Evolutionary conservation across 352 stramenopile genomes (phyloP), one percentile per base, ranked within the genome.

Genomic region (Pythium aristosporum): DNA sequence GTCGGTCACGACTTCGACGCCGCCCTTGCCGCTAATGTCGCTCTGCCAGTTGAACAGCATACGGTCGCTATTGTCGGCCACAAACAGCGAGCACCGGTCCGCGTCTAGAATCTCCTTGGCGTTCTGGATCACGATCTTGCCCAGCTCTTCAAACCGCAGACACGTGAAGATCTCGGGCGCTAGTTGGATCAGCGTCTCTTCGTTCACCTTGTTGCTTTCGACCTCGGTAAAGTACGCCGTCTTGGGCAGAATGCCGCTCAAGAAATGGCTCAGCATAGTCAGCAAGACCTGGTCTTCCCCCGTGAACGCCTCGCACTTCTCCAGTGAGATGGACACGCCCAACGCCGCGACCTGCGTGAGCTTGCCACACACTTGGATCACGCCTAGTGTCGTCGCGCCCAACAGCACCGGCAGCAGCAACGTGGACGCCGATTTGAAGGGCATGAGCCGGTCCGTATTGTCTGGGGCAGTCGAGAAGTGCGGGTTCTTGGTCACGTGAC

Each of bases 161-260:
- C 84, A 91, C 12, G 84, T 92, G 50, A 91, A 91, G 15, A 91
- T 92, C 74, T 90, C 80, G 2, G 81, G 80, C 0, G 81, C 81
- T 5, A 92, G 52, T 32, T 88, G 76, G 39, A 92, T 80, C 3
- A 92, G 72, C 25, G 81, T 90, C 56, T 89, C 81, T 67, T 92
- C 84, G 67, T 90, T 91, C 44, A 89, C 74, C 51, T 90, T 90
- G 69, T 90, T 91, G 66, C 79, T 88, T 57, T 89, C 84, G 1
- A 92, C 79, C 34, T 92, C 81, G 0, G 84, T 90, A 43, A 92
- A 92, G 43, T 87, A 90, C 47, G 81, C 70, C 2, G 88, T 78
- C 54, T 91, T 92, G 36, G 80, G 76, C 25, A 92, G 67, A 20
- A 92, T 49, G 10, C 79, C 81, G 55, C 84, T 83, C 18, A 74